phyloP scores from a whole-genome alignment of 2,329 filamentous ascomycete genomes.

The Laburnicola sp. region DNA sequence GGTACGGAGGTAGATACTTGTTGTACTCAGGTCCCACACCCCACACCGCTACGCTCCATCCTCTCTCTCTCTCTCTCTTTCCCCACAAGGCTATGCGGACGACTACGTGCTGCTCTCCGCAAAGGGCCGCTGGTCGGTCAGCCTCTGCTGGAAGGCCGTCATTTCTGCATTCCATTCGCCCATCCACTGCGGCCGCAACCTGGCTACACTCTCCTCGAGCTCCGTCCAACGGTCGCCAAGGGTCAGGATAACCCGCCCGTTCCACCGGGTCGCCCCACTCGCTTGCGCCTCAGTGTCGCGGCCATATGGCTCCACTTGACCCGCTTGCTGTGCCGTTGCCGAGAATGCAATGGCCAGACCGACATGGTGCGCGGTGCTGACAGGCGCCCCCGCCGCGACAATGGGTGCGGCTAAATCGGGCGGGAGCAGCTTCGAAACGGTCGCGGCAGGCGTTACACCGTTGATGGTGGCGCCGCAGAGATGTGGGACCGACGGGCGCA shows the following conservation, averaged over 20 bases:
- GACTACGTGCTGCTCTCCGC: too few species aligned
- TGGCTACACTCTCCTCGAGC: neutral
- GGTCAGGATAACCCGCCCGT: neutral
- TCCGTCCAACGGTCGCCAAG: neutral
- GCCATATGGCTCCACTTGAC: constrained; percentile 44
- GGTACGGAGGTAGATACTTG: too few species aligned
- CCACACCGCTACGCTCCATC: too few species aligned
- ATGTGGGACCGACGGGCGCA: constrained; percentile 29
- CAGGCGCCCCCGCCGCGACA: constrained; percentile 35
- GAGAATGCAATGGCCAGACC: constrained; percentile 46
- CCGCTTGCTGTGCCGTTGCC: constrained; percentile 39
- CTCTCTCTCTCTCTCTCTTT: too few species aligned
- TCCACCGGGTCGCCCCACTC: neutral
- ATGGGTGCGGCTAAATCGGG: constrained; percentile 37
- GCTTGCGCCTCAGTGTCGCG: too few species aligned
- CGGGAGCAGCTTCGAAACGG: constrained; percentile 38
- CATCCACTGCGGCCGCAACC: neutral
- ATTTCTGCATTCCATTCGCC: too few species aligned
- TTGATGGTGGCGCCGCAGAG: constrained; percentile 45
- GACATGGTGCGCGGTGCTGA: constrained; percentile 40
- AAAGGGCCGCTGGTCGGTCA: too few species aligned
- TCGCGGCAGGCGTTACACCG: constrained; percentile 45
- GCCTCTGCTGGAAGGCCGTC: too few species aligned
- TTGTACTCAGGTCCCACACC: too few species aligned
- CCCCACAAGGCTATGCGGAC: too few species aligned